Evolutionary conservation across 306 rosid species (phyloP).

Genomic region (Casuarina glauca): DNA sequence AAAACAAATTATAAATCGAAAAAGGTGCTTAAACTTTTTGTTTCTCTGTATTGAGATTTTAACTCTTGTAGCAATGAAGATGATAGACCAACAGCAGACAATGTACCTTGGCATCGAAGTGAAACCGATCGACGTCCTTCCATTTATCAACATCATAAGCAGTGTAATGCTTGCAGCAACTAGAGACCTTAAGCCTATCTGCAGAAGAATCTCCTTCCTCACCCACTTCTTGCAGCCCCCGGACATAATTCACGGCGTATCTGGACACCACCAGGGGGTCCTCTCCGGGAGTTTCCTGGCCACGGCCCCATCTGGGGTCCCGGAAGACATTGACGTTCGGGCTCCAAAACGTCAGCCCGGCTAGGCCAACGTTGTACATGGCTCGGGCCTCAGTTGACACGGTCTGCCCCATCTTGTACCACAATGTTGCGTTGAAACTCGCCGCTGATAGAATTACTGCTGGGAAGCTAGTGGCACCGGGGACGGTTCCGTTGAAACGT

Average conservation of each 20-base stretch:
- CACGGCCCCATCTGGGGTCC: constrained; percentile 85
- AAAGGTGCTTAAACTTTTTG: too few relatives aligned
- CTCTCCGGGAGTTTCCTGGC: constrained; percentile 55
- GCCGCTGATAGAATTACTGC: constrained; percentile 69
- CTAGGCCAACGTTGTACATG: constrained; percentile 73
- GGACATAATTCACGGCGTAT: constrained; percentile 67
- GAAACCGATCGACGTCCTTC: constrained; percentile 72
- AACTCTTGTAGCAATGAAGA: background rate
- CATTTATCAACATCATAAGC: constrained; percentile 80
- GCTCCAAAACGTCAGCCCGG: constrained; percentile 86
- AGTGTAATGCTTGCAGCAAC: constrained; percentile 87
- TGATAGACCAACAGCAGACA: background rate
- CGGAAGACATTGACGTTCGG: constrained; percentile 79
- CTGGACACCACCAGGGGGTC: constrained; percentile 66
- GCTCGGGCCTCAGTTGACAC: constrained; percentile 84
- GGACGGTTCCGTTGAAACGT: constrained; percentile 45
- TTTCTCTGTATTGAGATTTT: background rate
- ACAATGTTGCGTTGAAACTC: constrained; percentile 51
- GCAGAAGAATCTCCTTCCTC: constrained; percentile 42
- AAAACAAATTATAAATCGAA: too few relatives aligned
- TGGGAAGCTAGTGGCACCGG: constrained; percentile 78
- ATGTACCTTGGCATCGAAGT: constrained; percentile 73
- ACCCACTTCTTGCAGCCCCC: constrained; percentile 59
- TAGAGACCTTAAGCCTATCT: constrained; percentile 76
- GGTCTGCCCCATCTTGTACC: constrained; percentile 67